Percentiles rank a stretch among this genome's conserved stretches.
These are phyloP conservation scores for Schizopora paradoxa DNA, from an alignment of 1,284 basidiomycete genomes.

Conservation along the genomic window DNA sequence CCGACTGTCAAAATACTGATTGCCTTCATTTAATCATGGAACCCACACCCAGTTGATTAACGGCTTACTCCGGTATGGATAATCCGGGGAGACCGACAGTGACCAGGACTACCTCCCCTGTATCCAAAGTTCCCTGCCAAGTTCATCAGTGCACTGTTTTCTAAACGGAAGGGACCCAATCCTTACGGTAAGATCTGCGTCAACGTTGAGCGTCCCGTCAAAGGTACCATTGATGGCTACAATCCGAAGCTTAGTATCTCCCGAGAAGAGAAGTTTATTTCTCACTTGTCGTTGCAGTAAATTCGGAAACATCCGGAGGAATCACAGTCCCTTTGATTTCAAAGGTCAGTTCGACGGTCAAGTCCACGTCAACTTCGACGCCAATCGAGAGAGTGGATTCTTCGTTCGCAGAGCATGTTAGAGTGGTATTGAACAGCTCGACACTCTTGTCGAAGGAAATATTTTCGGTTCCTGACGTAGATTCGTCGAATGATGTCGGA, in stretches of 20 bases:
- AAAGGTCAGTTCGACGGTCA: not conserved
- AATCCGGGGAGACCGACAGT: not conserved
- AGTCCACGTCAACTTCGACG: not conserved
- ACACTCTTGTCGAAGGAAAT: too few species aligned
- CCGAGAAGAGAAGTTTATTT: not conserved
- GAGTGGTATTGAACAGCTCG: too few species aligned
- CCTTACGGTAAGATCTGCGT: not conserved
- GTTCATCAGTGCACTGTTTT: not conserved
- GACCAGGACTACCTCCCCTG: not conserved
- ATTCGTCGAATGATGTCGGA: not conserved
- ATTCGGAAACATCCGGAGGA: not conserved
- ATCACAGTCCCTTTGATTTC: not conserved
- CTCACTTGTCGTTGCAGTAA: not conserved
- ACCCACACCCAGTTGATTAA: too few species aligned
- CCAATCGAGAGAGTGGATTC: not conserved
- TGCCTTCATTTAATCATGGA: too few species aligned
- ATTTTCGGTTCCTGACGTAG: too few species aligned
- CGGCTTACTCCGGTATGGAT: not conserved
- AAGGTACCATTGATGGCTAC: not conserved
- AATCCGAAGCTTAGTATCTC: not conserved
- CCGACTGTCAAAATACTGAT: slow-evolving; percentile 31
- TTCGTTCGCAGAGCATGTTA: too few species aligned
- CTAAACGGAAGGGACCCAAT: not conserved
- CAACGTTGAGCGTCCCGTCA: not conserved
- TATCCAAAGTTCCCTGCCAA: not conserved